A percentile compares a stretch with the other conserved stretches of the same genome.
These are phyloP conservation scores for Pseudocohnilembus persalinus DNA, from an alignment of 169 alveolate genomes.

Conservation along the genomic window DNA sequence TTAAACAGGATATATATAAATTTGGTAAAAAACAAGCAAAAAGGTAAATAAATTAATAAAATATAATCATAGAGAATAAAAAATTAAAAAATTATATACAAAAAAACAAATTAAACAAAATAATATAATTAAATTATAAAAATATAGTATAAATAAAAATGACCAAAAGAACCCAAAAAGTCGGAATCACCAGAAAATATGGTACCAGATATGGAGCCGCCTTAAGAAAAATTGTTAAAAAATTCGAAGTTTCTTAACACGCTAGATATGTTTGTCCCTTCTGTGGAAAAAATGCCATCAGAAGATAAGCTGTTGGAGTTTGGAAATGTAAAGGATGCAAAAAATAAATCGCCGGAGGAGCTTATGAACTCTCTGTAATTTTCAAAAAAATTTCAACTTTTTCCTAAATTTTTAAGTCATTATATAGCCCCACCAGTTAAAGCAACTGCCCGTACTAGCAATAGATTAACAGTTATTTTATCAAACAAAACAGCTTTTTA, in stretches of 20 bases:
- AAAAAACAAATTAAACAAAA: too few relatives aligned
- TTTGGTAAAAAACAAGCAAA: too few relatives aligned
- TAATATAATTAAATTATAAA: too few relatives aligned
- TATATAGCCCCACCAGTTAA: background rate
- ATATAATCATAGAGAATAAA: too few relatives aligned
- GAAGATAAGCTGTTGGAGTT: constrained; percentile 96
- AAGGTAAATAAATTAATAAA: too few relatives aligned
- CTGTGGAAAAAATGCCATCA: constrained; percentile 95
- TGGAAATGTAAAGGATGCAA: constrained; percentile 97
- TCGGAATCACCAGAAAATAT: constrained; percentile 98
- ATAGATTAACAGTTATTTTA: too few relatives aligned
- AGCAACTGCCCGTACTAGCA: too few relatives aligned
- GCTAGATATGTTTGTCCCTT: constrained; percentile 94
- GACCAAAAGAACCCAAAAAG: constrained; percentile 88
- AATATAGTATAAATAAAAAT: too few relatives aligned
- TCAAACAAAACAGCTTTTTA: too few relatives aligned
- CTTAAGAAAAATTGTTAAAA: constrained; percentile 95
- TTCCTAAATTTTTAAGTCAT: background rate
- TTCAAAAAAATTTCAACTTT: background rate
- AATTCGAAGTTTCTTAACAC: constrained; percentile 94
- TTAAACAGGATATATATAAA: too few relatives aligned
- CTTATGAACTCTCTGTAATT: constrained; percentile 90
- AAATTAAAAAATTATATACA: too few relatives aligned
- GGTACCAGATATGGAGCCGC: constrained; percentile 99
- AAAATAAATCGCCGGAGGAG: constrained; percentile 97